Evolutionary conservation across 2,329 filamentous ascomycete genomes (phyloP).

Genomic region (Hypoxylon sp.): DNA sequence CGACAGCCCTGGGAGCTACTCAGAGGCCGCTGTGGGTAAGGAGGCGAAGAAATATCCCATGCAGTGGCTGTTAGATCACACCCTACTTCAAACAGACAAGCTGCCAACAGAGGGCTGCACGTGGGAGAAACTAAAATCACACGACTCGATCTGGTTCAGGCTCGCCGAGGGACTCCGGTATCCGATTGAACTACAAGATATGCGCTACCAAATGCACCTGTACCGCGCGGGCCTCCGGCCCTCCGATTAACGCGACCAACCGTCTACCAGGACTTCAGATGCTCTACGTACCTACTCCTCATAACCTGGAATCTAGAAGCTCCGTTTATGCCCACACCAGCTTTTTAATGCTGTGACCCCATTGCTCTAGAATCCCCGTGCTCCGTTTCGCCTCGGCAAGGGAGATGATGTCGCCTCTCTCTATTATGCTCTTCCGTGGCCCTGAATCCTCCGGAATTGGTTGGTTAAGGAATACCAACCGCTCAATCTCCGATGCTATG

Average conservation of each 20-base stretch:
- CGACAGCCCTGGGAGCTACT: slow-evolving; percentile 94
- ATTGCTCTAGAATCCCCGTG: slow-evolving; percentile 86
- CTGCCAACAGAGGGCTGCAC: slow-evolving; percentile 50
- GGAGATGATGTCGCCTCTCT: slow-evolving; percentile 80
- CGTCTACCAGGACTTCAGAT: slow-evolving; percentile 24
- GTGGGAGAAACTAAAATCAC: slow-evolving; percentile 81
- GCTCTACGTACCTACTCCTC: slow-evolving; percentile 15
- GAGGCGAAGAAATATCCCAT: slow-evolving; percentile 82
- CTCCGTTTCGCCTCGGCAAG: slow-evolving; percentile 87
- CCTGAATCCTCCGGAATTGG: slow-evolving; percentile 48
- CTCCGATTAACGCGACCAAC: slow-evolving; percentile 17
- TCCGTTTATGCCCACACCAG: slow-evolving; percentile 79
- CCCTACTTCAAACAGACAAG: slow-evolving; percentile 64
- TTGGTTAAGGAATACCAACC: slow-evolving; percentile 68
- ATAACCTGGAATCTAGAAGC: neutral
- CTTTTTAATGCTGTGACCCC: slow-evolving; percentile 93
- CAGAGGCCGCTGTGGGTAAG: slow-evolving; percentile 78
- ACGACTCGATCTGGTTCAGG: slow-evolving; percentile 89
- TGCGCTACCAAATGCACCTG: slow-evolving; percentile 93
- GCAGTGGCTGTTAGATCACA: slow-evolving; percentile 91
- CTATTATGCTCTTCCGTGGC: slow-evolving; percentile 61
- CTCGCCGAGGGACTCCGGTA: slow-evolving; percentile 77
- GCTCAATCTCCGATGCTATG: slow-evolving; percentile 82
- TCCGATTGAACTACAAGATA: slow-evolving; percentile 89
- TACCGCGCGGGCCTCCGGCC: slow-evolving; percentile 63